Evolutionary conservation across 371 early-diverging fungal species (phyloP), one percentile per base, ranked within the genome.

Genomic region (Mucor piriformis): DNA sequence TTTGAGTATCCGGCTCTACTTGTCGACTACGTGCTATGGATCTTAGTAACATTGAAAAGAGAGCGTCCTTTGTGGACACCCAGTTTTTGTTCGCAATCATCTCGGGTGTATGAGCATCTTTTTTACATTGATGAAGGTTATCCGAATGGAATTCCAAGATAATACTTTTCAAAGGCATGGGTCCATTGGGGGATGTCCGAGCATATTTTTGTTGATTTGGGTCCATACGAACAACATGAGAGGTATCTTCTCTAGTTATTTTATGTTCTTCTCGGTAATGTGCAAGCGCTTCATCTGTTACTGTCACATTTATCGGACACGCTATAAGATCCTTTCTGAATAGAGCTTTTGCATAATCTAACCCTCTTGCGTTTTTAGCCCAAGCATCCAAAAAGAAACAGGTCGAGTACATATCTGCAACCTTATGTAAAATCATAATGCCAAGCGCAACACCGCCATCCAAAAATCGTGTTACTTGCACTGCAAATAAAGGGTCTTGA

Each of bases 361-460:
- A 23, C 2, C 60, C 59, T 20, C 70, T 56, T 3, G 76, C 51
- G 21, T 44, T 59, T 34, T 72, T 76, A 10, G 69, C 64, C 76
- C 76, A 76, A 11, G 72, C 70, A 40, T 76, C 73, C 4, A 76
- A 50, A 55, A 76, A 76, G 11, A 69, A 54, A 23, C 66, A 67
- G 0, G 51, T 47, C 8, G 76, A 76, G 50, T 76, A 70, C 6
- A 50, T 67, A 25, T 76, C 76, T 15, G 76, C 76, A 8, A 76
- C 48, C 25, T 76, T 76, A 33, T 76, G 76, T 1, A 72, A 56
- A 3, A 76, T 64, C 76, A 72, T 76, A 16, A 76, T 55, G 3
- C 70, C 73, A 16, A 76, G 21, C 3, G 70, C 72, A 12, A 76
- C 76, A 15, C 76, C 76, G 0, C 70, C 72, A 59, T 76, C 76